Evolutionary conservation across 108 stramenopile species (phyloP).

Genomic region (Fragilaria crotonensis): DNA sequence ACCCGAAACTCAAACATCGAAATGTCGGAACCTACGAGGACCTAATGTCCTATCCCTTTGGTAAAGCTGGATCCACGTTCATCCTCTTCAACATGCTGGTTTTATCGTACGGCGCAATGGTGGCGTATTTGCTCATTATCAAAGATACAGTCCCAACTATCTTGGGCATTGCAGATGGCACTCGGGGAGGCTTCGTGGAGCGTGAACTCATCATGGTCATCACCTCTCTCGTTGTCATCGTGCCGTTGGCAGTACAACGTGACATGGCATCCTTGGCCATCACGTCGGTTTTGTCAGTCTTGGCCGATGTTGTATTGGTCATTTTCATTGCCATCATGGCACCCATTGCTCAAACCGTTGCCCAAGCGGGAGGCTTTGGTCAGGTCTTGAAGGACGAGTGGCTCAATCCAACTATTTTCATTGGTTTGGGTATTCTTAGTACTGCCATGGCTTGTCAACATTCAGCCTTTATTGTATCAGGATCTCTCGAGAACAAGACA

Average conservation of each 20-base stretch:
- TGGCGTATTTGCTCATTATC: slow-evolving; percentile 76
- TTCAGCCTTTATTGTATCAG: slow-evolving; percentile 72
- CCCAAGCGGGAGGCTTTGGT: slow-evolving; percentile 58
- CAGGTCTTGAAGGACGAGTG: slow-evolving; percentile 36
- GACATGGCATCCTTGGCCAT: slow-evolving; percentile 65
- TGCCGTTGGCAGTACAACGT: slow-evolving; percentile 66
- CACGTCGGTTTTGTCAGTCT: slow-evolving; percentile 51
- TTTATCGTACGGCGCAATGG: slow-evolving; percentile 83
- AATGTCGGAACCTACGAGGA: slow-evolving; percentile 67
- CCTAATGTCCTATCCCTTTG: slow-evolving; percentile 52
- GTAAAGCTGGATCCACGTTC: slow-evolving; percentile 38
- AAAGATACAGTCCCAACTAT: slow-evolving; percentile 75
- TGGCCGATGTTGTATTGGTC: slow-evolving; percentile 64
- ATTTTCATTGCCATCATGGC: slow-evolving; percentile 50
- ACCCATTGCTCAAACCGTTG: slow-evolving; percentile 44
- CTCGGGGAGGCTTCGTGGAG: too few species aligned
- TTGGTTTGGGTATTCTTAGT: slow-evolving; percentile 75
- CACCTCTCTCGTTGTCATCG: slow-evolving; percentile 41
- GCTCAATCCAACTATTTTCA: slow-evolving; percentile 53
- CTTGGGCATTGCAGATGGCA: slow-evolving; percentile 42
- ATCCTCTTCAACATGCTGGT: slow-evolving; percentile 65
- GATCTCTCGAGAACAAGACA: slow-evolving; percentile 48
- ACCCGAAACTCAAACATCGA: slow-evolving; percentile 38
- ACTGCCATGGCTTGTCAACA: slow-evolving; percentile 85
- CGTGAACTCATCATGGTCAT: slow-evolving; percentile 47